phyloP scores from a whole-genome alignment of 2,329 filamentous ascomycete species.

The Exophiala sp. region DNA sequence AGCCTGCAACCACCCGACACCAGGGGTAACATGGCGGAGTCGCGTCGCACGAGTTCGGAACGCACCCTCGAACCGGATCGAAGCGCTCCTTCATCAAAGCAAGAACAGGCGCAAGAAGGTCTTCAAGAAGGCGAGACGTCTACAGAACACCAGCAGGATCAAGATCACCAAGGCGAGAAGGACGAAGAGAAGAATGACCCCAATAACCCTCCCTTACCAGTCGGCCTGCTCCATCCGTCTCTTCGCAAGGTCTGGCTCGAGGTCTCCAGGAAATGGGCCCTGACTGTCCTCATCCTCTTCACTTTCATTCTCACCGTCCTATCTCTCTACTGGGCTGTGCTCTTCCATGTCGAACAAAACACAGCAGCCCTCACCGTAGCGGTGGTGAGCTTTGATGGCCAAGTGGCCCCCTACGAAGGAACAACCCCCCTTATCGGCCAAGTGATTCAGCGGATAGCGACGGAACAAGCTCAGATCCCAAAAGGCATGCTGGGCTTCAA shows the following conservation, averaged over 20 bases:
- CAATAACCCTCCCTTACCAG: slow-evolving; percentile 20
- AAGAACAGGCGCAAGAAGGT: too few species aligned
- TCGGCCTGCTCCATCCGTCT: slow-evolving; percentile 32
- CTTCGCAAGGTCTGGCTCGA: slow-evolving; percentile 22
- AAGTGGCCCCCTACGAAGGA: slow-evolving; percentile 48
- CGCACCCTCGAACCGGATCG: too few species aligned
- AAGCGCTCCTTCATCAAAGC: too few species aligned
- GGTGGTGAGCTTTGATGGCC: slow-evolving; percentile 63
- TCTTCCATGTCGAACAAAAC: slow-evolving; percentile 51
- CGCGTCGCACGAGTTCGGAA: too few species aligned
- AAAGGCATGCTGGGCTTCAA: slow-evolving; percentile 45
- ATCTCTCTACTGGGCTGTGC: slow-evolving; percentile 60
- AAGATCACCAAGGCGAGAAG: background rate
- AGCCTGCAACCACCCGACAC: too few species aligned
- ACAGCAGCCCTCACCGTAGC: slow-evolving; percentile 50
- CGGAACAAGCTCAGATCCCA: slow-evolving; percentile 44
- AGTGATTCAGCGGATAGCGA: slow-evolving; percentile 38
- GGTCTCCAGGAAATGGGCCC: slow-evolving; percentile 6
- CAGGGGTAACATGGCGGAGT: too few species aligned
- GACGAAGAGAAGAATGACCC: slow-evolving; percentile 9
- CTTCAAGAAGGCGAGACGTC: too few species aligned
- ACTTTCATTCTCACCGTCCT: slow-evolving; percentile 55
- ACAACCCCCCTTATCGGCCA: slow-evolving; percentile 56
- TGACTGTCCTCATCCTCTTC: slow-evolving; percentile 50
- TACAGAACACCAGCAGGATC: background rate